Base-by-base conservation (phyloP, 768 basidiomycete genomes). In the Pulveroboletus sp. region DNA sequence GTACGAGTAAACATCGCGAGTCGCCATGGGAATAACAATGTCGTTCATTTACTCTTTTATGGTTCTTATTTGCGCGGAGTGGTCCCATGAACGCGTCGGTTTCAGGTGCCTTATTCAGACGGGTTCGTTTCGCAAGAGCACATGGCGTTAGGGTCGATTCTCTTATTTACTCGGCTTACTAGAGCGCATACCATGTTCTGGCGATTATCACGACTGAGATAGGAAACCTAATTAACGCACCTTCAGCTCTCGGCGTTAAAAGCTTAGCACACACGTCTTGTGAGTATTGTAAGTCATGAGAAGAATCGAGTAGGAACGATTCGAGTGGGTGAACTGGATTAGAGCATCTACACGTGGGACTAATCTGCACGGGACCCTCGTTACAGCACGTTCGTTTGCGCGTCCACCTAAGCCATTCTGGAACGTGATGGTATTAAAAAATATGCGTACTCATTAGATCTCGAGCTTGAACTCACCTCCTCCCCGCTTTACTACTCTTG, bases 401-500 rank as follows among this genome's bases (percentile, higher is more conserved):
- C 24, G 11, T 5, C n/a, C 31, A 35, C 44, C 5, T 15, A 17
- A 21, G 6, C 33, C 24, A 42, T 39, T 28, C 31, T 17, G 8
- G 27, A 33, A 28, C 11, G 8, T n/a, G n/a, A 52, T 7, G 21
- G 15, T 37, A 49, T n/a, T 52, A 52, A 10, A 33, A 52, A 57
- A n/a, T n/a, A n/a, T n/a, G n/a, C 27, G 15, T 7, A 17, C n/a
- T 26, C 0, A 12, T 28, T 38, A 2, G 21, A 26, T 2, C 14
- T 43, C n/a, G 21, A 27, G 39, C 32, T 28, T 7, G 30, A 33
- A 11, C 37, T 33, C 27, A 12, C 24, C 24, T 24, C 14, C 8
- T 28, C 3, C 51, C n/a, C 2, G 45, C 12, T 8, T 30, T 18
- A 10, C 28, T 11, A 10, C 24, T 3, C 2, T 21, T 21, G 36